phyloP scores from a whole-genome alignment of 192 early-diverging fungal genomes.

The Rhizophagus prolifer region DNA sequence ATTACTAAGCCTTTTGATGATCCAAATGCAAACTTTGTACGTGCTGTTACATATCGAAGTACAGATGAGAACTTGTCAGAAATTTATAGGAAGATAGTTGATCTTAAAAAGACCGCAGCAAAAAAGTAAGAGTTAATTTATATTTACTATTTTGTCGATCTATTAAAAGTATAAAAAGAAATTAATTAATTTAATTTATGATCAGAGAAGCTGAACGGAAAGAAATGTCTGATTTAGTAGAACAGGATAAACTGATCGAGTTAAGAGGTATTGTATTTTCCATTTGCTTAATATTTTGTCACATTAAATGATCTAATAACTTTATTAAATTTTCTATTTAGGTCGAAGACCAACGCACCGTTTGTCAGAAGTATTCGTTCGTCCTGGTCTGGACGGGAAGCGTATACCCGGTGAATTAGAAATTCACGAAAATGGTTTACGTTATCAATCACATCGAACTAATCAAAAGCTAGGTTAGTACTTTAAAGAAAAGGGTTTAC shows the following conservation, averaged over 20 bases:
- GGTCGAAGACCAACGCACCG: conserved; percentile 60
- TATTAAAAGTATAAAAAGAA: background rate
- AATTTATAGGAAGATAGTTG: conserved; percentile 81
- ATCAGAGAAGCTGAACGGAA: conserved; percentile 85
- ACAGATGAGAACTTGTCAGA: conserved; percentile 81
- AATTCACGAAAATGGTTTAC: conserved; percentile 94
- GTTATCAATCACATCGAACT: conserved; percentile 78
- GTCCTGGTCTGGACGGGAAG: conserved; percentile 89
- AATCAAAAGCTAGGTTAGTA: conserved; percentile 72
- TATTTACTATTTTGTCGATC: too few relatives aligned
- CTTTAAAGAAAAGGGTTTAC: too few relatives aligned
- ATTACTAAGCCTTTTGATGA: conserved; percentile 75
- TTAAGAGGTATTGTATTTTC: conserved; percentile 55
- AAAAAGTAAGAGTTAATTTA: conserved; percentile 56
- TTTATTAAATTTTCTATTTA: background rate
- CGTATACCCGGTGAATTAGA: conserved; percentile 93
- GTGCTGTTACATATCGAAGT: conserved; percentile 88
- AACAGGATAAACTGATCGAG: conserved; percentile 86
- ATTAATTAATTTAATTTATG: conserved; percentile 12
- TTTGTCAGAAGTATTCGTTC: conserved; percentile 87
- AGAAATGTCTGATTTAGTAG: conserved; percentile 94
- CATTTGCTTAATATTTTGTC: too few relatives aligned
- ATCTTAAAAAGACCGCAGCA: conserved; percentile 87
- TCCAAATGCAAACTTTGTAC: conserved; percentile 84
- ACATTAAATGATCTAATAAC: background rate